Conservation (phyloP, 2,329 filamentous ascomycete genomes). For the Didymella glomerata region DNA sequence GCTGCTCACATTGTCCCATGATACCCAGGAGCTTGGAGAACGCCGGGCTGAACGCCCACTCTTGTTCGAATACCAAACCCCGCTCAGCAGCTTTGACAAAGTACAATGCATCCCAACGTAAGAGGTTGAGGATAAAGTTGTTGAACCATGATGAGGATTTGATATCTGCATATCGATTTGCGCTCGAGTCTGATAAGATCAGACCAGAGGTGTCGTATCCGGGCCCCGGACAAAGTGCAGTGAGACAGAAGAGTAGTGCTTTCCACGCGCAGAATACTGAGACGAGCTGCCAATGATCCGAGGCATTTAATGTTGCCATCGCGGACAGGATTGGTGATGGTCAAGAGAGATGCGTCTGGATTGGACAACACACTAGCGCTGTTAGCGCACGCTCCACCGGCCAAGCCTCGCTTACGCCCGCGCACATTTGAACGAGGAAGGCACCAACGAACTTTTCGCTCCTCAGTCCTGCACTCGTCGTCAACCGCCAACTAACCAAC, state of each 20-base stretch:
- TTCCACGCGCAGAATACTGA: conserved; percentile 72
- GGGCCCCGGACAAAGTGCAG: conserved; percentile 63
- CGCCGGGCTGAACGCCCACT: conserved; percentile 80
- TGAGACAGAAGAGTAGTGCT: conserved; percentile 68
- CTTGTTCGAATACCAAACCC: conserved; percentile 79
- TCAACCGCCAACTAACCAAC: conserved; percentile 47
- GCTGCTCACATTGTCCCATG: conserved; percentile 53
- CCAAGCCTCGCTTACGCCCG: conserved; percentile 32
- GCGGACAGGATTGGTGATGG: conserved; percentile 13
- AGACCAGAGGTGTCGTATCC: conserved; percentile 83
- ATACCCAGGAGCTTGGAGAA: conserved; percentile 58
- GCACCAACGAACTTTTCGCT: conserved; percentile 24
- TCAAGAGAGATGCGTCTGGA: conserved; percentile 15
- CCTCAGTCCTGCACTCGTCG: conserved; percentile 46
- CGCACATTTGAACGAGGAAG: conserved; percentile 21
- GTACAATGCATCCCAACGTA: conserved; percentile 84
- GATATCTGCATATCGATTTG: conserved; percentile 31
- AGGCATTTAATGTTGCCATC: conserved; percentile 9
- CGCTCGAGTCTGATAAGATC: conserved; percentile 53
- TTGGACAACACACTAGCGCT: conserved; percentile 27
- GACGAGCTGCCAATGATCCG: conserved; percentile 21
- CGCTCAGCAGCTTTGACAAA: conserved; percentile 69
- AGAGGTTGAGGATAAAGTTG: conserved; percentile 65
- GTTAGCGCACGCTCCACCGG: neutral
- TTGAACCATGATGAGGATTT: conserved; percentile 25